Conservation (phyloP, 495 filamentous ascomycete species). For the Tuber microsphaerosporum region DNA sequence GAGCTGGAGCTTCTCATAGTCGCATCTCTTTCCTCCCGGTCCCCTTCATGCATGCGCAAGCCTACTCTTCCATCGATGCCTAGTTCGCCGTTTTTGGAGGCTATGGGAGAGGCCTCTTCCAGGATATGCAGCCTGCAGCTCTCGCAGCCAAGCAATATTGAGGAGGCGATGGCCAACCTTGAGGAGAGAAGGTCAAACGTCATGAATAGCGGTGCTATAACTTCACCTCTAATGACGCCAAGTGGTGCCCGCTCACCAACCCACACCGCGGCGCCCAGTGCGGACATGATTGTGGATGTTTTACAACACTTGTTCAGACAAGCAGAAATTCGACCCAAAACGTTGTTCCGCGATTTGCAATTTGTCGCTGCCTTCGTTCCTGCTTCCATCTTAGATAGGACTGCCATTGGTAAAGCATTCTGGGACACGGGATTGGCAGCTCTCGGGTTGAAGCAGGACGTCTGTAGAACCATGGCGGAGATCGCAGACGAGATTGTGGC, state of each 20-base stretch:
- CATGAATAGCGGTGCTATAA: slow-evolving; percentile 29
- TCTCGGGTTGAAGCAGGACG: slow-evolving; percentile 78
- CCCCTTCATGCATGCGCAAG: slow-evolving; percentile 29
- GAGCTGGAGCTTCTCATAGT: slow-evolving; percentile 76
- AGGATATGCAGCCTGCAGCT: slow-evolving; percentile 39
- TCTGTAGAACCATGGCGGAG: slow-evolving; percentile 82
- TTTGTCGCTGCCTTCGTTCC: slow-evolving; percentile 92
- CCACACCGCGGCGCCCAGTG: slow-evolving; percentile 49
- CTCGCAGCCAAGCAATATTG: slow-evolving; percentile 47
- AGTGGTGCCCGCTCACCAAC: slow-evolving; percentile 45
- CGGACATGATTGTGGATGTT: slow-evolving; percentile 71
- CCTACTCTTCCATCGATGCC: slow-evolving; percentile 31
- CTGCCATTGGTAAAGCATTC: slow-evolving; percentile 82
- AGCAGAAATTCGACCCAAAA: slow-evolving; percentile 70
- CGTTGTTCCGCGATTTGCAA: slow-evolving; percentile 89
- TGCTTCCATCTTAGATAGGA: slow-evolving; percentile 69
- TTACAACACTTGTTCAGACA: slow-evolving; percentile 73
- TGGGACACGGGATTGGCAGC: slow-evolving; percentile 89
- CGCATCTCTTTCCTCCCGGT: slow-evolving; percentile 58
- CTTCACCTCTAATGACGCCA: slow-evolving; percentile 38
- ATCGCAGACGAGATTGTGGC: slow-evolving; percentile 70
- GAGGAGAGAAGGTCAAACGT: slow-evolving; percentile 59
- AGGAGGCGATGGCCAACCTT: slow-evolving; percentile 61
- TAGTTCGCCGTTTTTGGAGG: slow-evolving; percentile 39
- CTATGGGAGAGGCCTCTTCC: slow-evolving; percentile 35